Evolutionary conservation across 352 stramenopile species (phyloP), one percentile per base, ranked within the genome.

Genomic region (Globisporangium rhizosaccharum): DNA sequence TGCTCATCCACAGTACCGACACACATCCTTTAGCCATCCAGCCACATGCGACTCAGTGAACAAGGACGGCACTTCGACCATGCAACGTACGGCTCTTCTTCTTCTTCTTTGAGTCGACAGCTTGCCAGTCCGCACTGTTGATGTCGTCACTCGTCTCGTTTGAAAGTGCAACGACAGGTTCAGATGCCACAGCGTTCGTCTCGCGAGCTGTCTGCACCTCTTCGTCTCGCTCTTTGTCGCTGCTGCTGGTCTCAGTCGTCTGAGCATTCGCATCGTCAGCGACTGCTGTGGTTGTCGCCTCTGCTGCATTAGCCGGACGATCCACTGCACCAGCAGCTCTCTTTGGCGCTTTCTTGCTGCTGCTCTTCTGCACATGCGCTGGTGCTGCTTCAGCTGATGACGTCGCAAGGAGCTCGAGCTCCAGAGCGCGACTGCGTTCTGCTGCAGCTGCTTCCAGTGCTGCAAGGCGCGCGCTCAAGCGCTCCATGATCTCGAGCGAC

Each of bases 331-430:
- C 33, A 14, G 33, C 33, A 12, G 7, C 33, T 12, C 33, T 55
- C 11, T 53, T 42, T 23, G 44, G 48, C 15, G 62, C 28, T 39
- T 74, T 85, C 49, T 76, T 77, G 30, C 47, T 72, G 4, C 33
- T 59, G 42, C 50, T 71, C 51, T 75, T 81, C 3, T 39, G 33
- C 33, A 12, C 33, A 39, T 12, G 33, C 33, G 25, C 53, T 4
- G 26, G 42, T 17, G 49, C 53, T 30, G 55, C 48, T 1, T 28
- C 36, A 51, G 69, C 68, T 28, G 18, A 20, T 17, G 30, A 20
- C 17, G 46, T 25, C 44, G 11, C 36, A 20, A 61, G 44, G 17
- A 56, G 56, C 36, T 70, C 53, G 30, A 41, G 46, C 46, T 52
- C 53, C 18, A 58, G 23, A 12, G 18, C 59, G 0, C 41, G 14